Evolutionary conservation across 2,329 filamentous ascomycete species (phyloP), one percentile per base, ranked within the genome.

Genomic region (Golovinomyces cichoracearum): DNA sequence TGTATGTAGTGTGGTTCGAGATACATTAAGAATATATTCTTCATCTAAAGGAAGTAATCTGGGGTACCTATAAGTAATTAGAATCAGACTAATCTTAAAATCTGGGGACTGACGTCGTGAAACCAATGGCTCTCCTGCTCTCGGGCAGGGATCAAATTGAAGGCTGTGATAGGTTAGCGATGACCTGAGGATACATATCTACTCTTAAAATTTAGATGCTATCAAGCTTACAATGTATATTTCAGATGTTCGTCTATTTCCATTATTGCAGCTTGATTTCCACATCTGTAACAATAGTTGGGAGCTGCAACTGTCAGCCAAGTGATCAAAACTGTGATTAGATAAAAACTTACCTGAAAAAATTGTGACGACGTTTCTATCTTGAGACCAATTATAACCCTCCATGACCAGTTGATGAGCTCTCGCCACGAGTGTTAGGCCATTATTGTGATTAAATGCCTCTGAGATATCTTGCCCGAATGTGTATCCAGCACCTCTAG

Each of bases 241-340:
- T 15, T 29, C n/a, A 44, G 40, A 44, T 44, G 40, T 68, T 98
- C 90, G 57, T 95, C 90, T 65, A 98, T 98, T 67, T 95, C 90
- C 90, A 98, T 98, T 64, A 98, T 95, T n/a, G 90, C 90, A 50
- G 90, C 90, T 67, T 95, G 90, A 67, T 98, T 98, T 62, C 90
- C 90, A 63, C 90, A 98, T 64, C 90, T 77, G 72, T 98, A 95
- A 70, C 88, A 98, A 72, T 98, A 98, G 65, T 88, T 88, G 54
- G 82, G 82, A 48, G 82, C 82, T 77, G 60, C 23, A 40, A 53
- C 48, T 22, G 54, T 65, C 55, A 44, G 22, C 13, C 9, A 26
- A 7, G 15, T 2, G 9, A 13, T 27, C 40, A 27, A 38, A 25
- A 6, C 3, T 19, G 9, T 13, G 10, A 44, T 3, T 38, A 15